A percentile compares a stretch with the other conserved stretches of the same genome.
Conservation (phyloP, 345 rosid genomes). For the Eucalyptus regnans region DNA sequence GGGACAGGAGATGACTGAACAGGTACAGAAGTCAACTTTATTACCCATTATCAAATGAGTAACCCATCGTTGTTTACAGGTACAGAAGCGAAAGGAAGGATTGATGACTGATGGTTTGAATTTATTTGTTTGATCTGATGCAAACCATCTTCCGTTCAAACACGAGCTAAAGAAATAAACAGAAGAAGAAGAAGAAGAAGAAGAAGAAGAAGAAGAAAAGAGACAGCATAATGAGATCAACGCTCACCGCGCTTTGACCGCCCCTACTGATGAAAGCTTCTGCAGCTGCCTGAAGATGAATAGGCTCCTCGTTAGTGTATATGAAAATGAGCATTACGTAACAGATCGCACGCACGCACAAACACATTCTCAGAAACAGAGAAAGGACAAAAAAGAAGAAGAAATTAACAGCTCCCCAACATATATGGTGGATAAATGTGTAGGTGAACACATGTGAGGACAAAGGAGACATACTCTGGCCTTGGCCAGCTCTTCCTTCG, state of each 20-base stretch:
- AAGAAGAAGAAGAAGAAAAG: neutral
- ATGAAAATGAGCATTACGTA: neutral
- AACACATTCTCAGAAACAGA: neutral
- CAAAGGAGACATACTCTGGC: neutral
- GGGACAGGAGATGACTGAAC: neutral
- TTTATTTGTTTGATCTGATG: neutral
- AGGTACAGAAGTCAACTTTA: neutral
- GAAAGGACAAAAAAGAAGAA: neutral
- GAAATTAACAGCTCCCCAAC: neutral
- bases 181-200: neutral
- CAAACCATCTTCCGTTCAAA: neutral
- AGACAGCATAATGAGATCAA: neutral
- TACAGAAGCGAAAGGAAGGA: neutral
- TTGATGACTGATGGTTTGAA: neutral
- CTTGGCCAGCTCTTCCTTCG: neutral
- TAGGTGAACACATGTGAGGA: neutral
- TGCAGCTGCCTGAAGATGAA: neutral
- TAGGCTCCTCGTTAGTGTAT: neutral
- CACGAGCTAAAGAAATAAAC: neutral
- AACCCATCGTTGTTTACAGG: too few species aligned
- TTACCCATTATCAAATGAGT: neutral
- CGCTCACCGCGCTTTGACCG: neutral
- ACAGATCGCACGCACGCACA: neutral
- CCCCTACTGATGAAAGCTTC: neutral
- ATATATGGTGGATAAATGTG: neutral